Conservation (phyloP, 345 rosid genomes). For the Firmiana major region DNA sequence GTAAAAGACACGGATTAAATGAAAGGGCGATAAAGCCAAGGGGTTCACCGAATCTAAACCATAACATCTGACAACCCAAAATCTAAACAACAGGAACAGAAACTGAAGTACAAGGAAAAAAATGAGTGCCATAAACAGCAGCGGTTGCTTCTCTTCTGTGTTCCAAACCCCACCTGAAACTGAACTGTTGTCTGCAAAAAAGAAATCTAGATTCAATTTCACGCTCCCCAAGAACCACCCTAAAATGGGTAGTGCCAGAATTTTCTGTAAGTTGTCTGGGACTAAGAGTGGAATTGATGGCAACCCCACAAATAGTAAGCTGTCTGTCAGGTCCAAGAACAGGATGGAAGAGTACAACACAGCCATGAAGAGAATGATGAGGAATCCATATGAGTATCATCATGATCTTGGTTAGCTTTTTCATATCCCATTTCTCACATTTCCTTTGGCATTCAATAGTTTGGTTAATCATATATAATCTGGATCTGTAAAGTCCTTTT, state of each 20-base stretch:
- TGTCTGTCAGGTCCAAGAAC: conserved; percentile 40
- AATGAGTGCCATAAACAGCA: conserved; percentile 34
- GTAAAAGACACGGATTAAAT: too few relatives aligned
- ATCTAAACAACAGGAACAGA: background rate
- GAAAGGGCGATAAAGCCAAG: background rate
- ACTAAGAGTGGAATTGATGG: conserved; percentile 40
- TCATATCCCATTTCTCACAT: background rate
- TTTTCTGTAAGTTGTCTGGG: conserved; percentile 43
- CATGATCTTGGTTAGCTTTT: conserved; percentile 70
- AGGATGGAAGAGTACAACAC: conserved; percentile 67
- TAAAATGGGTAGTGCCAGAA: conserved; percentile 21
- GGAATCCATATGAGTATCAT: conserved; percentile 88
- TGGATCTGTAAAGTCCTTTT: background rate
- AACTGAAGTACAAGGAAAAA: background rate
- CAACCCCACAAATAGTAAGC: conserved; percentile 24
- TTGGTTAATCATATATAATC: conserved; percentile 1
- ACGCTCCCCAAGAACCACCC: conserved; percentile 19
- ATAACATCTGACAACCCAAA: background rate
- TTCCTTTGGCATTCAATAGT: conserved; percentile 1
- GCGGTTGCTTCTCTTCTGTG: conserved; percentile 27
- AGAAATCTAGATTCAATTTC: conserved; percentile 17
- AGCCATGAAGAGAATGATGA: conserved; percentile 89
- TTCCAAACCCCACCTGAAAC: conserved; percentile 21
- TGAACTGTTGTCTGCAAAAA: conserved; percentile 7
- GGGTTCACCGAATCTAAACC: background rate